These are phyloP conservation scores for Schizochytrium sp. DNA, from an alignment of 108 stramenopile genomes.

Conservation along the genomic window DNA sequence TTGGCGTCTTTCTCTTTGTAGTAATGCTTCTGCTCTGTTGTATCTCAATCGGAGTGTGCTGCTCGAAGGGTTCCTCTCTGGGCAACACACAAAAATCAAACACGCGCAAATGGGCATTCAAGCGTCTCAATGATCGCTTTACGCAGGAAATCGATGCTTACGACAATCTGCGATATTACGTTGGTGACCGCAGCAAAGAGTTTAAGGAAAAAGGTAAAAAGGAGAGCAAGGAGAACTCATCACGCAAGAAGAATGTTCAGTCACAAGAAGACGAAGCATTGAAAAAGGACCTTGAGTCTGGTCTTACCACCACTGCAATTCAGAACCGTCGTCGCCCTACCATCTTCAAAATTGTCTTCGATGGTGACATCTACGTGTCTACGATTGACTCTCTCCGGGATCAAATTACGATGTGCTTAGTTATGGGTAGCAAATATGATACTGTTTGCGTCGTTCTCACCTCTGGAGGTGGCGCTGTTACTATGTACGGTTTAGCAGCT, in stretches of 20 bases:
- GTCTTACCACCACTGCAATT: conserved; percentile 10
- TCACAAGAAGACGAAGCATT: conserved; percentile 24
- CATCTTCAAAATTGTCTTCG: conserved; percentile 35
- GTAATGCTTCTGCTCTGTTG: not conserved
- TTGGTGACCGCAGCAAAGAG: conserved; percentile 26
- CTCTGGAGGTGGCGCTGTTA: conserved; percentile 65
- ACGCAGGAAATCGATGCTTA: not conserved
- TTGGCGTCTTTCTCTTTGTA: conserved; percentile 23
- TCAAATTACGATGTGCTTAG: conserved; percentile 43
- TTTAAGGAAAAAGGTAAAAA: conserved; percentile 50
- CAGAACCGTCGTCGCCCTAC: conserved; percentile 16
- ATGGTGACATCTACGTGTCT: conserved; percentile 53
- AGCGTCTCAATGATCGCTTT: conserved; percentile 37
- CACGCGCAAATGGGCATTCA: conserved; percentile 4
- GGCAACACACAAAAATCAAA: not conserved
- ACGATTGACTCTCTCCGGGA: conserved; percentile 54
- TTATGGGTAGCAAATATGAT: conserved; percentile 55
- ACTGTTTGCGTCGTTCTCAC: conserved; percentile 62
- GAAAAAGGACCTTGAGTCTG: conserved; percentile 1
- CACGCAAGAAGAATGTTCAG: not conserved
- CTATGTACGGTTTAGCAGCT: conserved; percentile 68
- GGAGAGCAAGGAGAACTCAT: not conserved
- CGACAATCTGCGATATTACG: conserved; percentile 15
- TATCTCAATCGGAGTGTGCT: conserved; percentile 20
- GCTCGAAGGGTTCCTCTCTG: not conserved